These are phyloP conservation scores for Sordariomycetes sp. DNA, from an alignment of 2,329 filamentous ascomycete genomes.

Conservation along the genomic window DNA sequence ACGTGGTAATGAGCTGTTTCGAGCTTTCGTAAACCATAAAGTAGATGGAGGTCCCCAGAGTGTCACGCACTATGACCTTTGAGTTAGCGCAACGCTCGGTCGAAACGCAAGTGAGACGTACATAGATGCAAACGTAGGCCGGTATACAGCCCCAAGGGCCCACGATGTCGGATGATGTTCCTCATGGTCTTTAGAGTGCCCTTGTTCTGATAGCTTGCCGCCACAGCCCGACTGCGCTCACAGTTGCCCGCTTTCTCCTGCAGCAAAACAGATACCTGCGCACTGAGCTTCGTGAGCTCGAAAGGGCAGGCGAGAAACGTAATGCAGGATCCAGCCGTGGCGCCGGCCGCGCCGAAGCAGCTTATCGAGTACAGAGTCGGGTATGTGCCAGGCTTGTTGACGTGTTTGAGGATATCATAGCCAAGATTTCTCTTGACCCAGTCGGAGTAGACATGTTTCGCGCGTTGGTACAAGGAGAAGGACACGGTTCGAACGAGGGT, in stretches of 20 bases:
- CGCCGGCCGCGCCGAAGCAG: slow-evolving; percentile 71
- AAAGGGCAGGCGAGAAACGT: slow-evolving; percentile 79
- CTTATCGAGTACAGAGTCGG: slow-evolving; percentile 65
- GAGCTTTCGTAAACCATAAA: slow-evolving; percentile 85
- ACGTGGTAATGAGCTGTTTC: slow-evolving; percentile 72
- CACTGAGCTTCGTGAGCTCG: slow-evolving; percentile 81
- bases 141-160: slow-evolving; percentile 66
- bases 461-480: slow-evolving; percentile 71
- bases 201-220: slow-evolving; percentile 66
- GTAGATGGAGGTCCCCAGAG: slow-evolving; percentile 74
- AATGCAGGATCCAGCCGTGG: slow-evolving; percentile 70
- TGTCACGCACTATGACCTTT: slow-evolving; percentile 61
- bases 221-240: slow-evolving; percentile 46
- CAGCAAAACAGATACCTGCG: slow-evolving; percentile 74
- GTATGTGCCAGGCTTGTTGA: slow-evolving; percentile 60
- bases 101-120: too few species aligned
- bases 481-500: slow-evolving; percentile 70
- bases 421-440: slow-evolving; percentile 60
- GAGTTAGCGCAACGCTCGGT: background rate
- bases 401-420: slow-evolving; percentile 63
- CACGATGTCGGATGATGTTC: slow-evolving; percentile 68
- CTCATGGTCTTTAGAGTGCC: slow-evolving; percentile 68
- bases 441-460: slow-evolving; percentile 64
- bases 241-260: slow-evolving; percentile 31
- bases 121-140: slow-evolving; percentile 71